Evolutionary conservation across 2,329 filamentous ascomycete species (phyloP).

Genomic region (Phaeophleospora eucalypticola): DNA sequence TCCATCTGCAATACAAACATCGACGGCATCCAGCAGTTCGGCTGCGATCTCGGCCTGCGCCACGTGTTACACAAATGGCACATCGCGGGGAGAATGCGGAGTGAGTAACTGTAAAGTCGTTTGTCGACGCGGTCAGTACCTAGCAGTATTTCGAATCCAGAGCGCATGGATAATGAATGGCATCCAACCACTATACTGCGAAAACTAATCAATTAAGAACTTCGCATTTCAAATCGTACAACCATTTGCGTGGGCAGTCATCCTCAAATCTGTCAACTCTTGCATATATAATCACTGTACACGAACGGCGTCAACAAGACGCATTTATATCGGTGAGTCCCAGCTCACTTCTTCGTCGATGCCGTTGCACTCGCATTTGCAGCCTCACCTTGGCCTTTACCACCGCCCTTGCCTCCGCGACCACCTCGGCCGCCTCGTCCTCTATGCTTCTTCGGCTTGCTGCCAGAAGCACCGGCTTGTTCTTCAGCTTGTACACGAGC

Average conservation of each 20-base stretch:
- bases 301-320: background rate
- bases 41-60: too few species aligned
- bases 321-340: background rate
- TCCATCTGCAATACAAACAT: too few species aligned
- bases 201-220: too few species aligned
- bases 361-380: background rate
- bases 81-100: too few species aligned
- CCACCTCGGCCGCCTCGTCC: constrained; percentile 15
- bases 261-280: background rate
- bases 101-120: too few species aligned
- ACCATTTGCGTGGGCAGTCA: background rate
- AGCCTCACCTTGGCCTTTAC: constrained; percentile 1
- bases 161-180: too few species aligned
- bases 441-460: constrained; percentile 19
- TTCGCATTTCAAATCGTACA: too few species aligned
- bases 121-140: too few species aligned
- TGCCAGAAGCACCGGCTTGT: constrained; percentile 13
- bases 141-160: too few species aligned
- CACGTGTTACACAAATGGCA: background rate
- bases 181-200: too few species aligned
- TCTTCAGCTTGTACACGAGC: constrained; percentile 50
- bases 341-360: background rate
- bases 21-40: too few species aligned
- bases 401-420: constrained; percentile 13
- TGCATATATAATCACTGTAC: background rate